Evolutionary conservation across 192 early-diverging fungal genomes (phyloP).

Genomic region (Backusella mclennaniae): DNA sequence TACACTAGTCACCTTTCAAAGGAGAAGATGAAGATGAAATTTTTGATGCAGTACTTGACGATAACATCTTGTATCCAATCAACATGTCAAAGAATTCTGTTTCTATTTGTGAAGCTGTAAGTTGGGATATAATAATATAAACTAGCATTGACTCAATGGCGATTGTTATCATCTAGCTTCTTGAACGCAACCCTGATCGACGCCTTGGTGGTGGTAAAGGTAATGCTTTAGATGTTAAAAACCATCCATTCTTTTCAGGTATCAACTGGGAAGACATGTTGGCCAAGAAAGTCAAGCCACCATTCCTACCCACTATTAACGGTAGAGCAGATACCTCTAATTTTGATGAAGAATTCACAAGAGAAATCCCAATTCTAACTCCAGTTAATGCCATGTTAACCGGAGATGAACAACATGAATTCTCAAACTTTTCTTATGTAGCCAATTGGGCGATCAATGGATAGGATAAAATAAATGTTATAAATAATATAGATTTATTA

Average conservation of each 20-base stretch:
- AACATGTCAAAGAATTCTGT: constrained; percentile 71
- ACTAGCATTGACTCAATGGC: neutral
- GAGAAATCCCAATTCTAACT: constrained; percentile 83
- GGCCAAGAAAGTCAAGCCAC: constrained; percentile 60
- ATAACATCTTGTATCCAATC: constrained; percentile 73
- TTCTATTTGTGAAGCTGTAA: constrained; percentile 62
- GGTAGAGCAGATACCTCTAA: constrained; percentile 86
- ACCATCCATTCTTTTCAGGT: constrained; percentile 72
- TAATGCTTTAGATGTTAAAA: constrained; percentile 72
- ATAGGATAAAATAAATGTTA: neutral
- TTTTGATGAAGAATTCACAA: constrained; percentile 97
- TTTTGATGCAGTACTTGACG: constrained; percentile 80
- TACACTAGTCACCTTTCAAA: constrained; percentile 56
- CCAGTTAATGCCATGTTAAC: constrained; percentile 84
- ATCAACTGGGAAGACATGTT: constrained; percentile 78
- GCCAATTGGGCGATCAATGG: constrained; percentile 69
- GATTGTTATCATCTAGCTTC: constrained; percentile 44
- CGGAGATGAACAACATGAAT: constrained; percentile 84
- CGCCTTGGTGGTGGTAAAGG: constrained; percentile 61
- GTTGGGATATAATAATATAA: neutral
- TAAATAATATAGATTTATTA: neutral
- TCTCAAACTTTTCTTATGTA: constrained; percentile 85
- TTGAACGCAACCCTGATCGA: constrained; percentile 66
- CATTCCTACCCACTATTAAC: constrained; percentile 65
- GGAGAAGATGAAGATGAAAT: constrained; percentile 87